Percentiles rank a stretch among this genome's conserved stretches.
phyloP scores from a whole-genome alignment of 495 filamentous ascomycete species.

The Neohortaea acidophila region DNA sequence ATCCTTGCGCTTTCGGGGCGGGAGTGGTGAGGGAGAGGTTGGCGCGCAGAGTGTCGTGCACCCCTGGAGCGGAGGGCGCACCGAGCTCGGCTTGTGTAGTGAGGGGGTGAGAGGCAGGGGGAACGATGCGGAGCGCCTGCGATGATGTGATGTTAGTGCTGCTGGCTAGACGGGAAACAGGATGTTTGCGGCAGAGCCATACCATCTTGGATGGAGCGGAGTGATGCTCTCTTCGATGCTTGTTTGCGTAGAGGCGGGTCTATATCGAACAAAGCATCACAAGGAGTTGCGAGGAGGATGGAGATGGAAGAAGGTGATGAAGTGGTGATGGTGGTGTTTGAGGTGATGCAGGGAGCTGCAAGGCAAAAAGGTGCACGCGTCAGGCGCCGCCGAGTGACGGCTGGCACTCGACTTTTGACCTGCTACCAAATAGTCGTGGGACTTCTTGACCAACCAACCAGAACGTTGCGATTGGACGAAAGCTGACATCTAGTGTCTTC shows the following conservation, averaged over 20 bases:
- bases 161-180: neutral
- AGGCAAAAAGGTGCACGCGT: slow-evolving; percentile 1
- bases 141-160: slow-evolving; percentile 16
- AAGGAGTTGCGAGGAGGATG: neutral
- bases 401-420: too few species aligned
- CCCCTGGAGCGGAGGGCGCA: slow-evolving; percentile 77
- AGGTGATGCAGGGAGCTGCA: neutral
- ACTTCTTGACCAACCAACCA: too few species aligned
- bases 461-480: too few species aligned
- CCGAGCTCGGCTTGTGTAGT: slow-evolving; percentile 29
- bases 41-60: slow-evolving; percentile 80
- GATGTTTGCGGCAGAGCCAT: neutral
- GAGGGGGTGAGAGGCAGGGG: slow-evolving; percentile 41
- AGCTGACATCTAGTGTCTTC: too few species aligned
- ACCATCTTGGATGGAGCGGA: neutral
- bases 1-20: slow-evolving; percentile 25
- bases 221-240: neutral
- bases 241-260: too few species aligned
- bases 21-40: slow-evolving; percentile 43
- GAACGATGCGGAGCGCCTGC: slow-evolving; percentile 81
- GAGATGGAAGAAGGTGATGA: neutral
- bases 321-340: neutral
- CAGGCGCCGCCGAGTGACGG: too few species aligned
- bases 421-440: too few species aligned
- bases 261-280: too few species aligned